Base-by-base conservation (phyloP, 768 basidiomycete genomes). In the Mycena haematopus region DNA sequence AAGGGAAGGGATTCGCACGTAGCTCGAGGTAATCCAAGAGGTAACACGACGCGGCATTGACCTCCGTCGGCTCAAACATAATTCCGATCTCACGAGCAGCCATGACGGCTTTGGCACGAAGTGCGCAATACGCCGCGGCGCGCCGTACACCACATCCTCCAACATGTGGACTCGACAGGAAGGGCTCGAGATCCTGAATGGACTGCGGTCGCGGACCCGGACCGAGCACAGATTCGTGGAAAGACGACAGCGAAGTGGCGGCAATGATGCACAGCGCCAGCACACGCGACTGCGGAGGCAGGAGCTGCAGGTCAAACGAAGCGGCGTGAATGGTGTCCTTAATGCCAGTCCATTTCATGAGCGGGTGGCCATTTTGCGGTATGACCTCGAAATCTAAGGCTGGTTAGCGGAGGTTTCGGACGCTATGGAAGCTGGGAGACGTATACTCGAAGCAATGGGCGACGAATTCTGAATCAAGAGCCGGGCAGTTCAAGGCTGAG, bases 181-280 rank as follows among this genome's bases (percentile, higher is more conserved):
- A 54, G 22, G 57, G 54, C 4, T 22, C 19, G 4, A 21, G 14
- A 27, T 66, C 58, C 6, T 4, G 0, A 7, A 66, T 59, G 3
- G 65, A 62, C 6, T 56, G 0, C 8, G 65, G 65, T 2, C 53
- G 58, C 2, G 58, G 56, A 0, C 60, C 65, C 1, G 24, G 11
- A 2, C 65, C 65, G 7, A 66, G 38, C 0, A 66, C 31, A 11
- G 15, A 11, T 27, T 52, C 35, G 27, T 66, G 53, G 47, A 38
- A 63, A 1, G 65, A 63, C 7, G 27, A 31, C 4, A 54, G 49
- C 9, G 65, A 51, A 0, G 54, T 27, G 17, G 47, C 14, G 14
- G 56, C 46, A 47, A 62, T 21, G 25, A 66, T 56, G 46, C 62
- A 63, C 4, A 67, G 50, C n/a, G 58, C 55, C 6, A 67, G 55